A percentile compares a stretch with the other conserved stretches of the same genome.
phyloP scores from a whole-genome alignment of 352 stramenopile species.

The Phytophthora boehmeriae region DNA sequence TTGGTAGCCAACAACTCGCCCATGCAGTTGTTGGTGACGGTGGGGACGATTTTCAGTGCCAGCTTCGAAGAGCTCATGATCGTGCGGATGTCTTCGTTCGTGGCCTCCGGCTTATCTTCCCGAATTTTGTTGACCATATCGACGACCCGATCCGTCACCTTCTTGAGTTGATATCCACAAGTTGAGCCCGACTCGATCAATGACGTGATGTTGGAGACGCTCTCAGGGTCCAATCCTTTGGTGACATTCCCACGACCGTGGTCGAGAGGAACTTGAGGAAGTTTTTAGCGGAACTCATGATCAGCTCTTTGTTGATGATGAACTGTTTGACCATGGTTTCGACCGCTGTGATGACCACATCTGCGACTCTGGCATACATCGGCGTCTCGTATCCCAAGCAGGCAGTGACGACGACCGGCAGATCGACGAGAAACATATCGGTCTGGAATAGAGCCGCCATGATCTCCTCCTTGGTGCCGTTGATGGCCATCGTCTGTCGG shows the following conservation, averaged over 20 bases:
- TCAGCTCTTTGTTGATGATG: constrained; percentile 44
- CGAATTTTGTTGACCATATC: constrained; percentile 48
- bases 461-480: constrained; percentile 59
- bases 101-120: constrained; percentile 19
- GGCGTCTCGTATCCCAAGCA: constrained; percentile 50
- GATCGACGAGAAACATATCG: constrained; percentile 58
- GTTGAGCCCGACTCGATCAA: constrained; percentile 43
- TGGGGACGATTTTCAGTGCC: constrained; percentile 52
- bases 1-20: constrained; percentile 34
- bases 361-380: constrained; percentile 26
- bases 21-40: constrained; percentile 51
- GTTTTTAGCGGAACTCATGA: constrained; percentile 37
- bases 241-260: constrained; percentile 25
- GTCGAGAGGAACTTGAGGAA: constrained; percentile 45
- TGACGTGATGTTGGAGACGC: constrained; percentile 32
- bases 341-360: constrained; percentile 38
- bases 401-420: constrained; percentile 54
- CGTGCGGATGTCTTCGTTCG: constrained; percentile 47
- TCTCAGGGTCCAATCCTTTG: constrained; percentile 25
- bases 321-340: constrained; percentile 46
- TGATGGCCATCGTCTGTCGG: constrained; percentile 37
- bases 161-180: constrained; percentile 54
- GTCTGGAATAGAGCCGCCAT: constrained; percentile 53
- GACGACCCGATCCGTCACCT: constrained; percentile 51
- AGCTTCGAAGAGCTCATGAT: constrained; percentile 46